A percentile compares a stretch with the other conserved stretches of the same genome.
Evolutionary conservation across 805 yeast genomes (phyloP).

Genomic region (Spathaspora gorwiae): DNA sequence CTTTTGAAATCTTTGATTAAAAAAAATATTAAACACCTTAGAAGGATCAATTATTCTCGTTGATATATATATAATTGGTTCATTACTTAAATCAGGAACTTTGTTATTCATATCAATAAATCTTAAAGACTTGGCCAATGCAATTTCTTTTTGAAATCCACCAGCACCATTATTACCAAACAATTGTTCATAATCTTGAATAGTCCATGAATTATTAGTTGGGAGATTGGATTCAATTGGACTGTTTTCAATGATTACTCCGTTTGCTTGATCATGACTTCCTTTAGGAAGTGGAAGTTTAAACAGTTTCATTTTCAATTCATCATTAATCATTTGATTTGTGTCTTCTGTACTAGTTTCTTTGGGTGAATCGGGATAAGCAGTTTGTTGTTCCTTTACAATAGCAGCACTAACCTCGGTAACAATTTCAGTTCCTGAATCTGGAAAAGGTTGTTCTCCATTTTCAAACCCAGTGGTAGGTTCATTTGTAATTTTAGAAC

Average conservation of each 20-base stretch:
- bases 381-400: too few relatives aligned
- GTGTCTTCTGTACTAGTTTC: too few relatives aligned
- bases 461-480: too few relatives aligned
- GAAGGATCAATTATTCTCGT: conserved; percentile 6
- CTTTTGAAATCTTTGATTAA: neutral
- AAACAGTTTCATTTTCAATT: neutral
- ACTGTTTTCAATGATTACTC: neutral
- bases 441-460: too few relatives aligned
- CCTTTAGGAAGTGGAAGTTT: neutral
- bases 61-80: conserved; percentile 3
- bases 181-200: conserved; percentile 7
- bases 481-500: too few relatives aligned
- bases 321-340: neutral
- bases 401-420: too few relatives aligned
- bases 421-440: too few relatives aligned
- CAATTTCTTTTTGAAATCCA: conserved; percentile 3
- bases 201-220: conserved; percentile 2
- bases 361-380: too few relatives aligned
- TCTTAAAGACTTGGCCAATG: conserved; percentile 4
- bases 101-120: neutral
- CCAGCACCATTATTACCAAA: conserved; percentile 1
- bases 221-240: neutral
- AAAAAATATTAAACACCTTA: conserved; percentile 2
- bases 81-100: neutral
- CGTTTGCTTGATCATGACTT: neutral